These are phyloP conservation scores for Aspergillus baeticus DNA, from an alignment of 495 filamentous ascomycete genomes.

Conservation along the genomic window DNA sequence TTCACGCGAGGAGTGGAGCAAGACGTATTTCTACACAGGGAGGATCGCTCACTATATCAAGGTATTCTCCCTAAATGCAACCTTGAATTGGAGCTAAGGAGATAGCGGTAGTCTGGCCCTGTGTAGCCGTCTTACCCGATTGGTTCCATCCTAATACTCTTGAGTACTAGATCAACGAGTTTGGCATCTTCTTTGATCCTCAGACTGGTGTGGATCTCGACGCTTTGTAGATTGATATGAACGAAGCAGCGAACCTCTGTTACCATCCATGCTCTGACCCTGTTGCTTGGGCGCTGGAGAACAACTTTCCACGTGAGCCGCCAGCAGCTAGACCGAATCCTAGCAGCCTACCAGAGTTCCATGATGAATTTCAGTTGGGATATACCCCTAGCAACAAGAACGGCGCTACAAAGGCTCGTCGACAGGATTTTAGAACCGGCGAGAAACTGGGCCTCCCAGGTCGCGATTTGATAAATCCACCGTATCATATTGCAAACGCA, in stretches of 20 bases:
- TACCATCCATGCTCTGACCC: slow-evolving; percentile 70
- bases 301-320: slow-evolving; percentile 62
- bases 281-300: slow-evolving; percentile 44
- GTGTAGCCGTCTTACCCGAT: slow-evolving; percentile 75
- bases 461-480: slow-evolving; percentile 67
- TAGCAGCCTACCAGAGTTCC: slow-evolving; percentile 66
- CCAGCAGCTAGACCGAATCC: slow-evolving; percentile 62
- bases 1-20: slow-evolving; percentile 61
- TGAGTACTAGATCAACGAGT: slow-evolving; percentile 73
- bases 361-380: slow-evolving; percentile 64
- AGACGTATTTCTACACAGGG: slow-evolving; percentile 62
- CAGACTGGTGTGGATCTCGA: slow-evolving; percentile 76
- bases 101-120: slow-evolving; percentile 77
- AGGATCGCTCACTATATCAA: slow-evolving; percentile 65
- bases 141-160: slow-evolving; percentile 73
- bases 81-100: slow-evolving; percentile 6
- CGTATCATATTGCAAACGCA: slow-evolving; percentile 73
- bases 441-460: slow-evolving; percentile 54
- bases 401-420: slow-evolving; percentile 2
- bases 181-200: slow-evolving; percentile 63
- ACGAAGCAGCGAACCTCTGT: slow-evolving; percentile 74
- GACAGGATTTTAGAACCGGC: slow-evolving; percentile 30
- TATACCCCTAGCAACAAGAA: slow-evolving; percentile 6
- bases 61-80: slow-evolving; percentile 36
- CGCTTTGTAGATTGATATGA: slow-evolving; percentile 87